Conservation (phyloP, 1,284 basidiomycete genomes). For the Mrakiaceae sp. region DNA sequence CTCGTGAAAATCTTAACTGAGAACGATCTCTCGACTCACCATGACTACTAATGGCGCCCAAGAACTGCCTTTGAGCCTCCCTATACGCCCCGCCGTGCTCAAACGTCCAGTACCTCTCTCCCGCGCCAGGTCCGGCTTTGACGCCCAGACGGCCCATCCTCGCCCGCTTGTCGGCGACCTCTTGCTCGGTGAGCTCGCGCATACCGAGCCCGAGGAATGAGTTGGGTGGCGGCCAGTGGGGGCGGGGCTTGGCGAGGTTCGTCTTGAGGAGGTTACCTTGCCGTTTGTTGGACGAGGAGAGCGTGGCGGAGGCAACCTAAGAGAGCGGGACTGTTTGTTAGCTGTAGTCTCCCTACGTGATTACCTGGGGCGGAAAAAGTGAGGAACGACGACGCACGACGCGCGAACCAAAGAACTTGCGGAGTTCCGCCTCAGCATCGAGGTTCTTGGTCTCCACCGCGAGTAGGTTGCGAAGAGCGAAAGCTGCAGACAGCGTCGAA, state of each 20-base stretch:
- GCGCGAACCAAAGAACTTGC: slow-evolving; percentile 81
- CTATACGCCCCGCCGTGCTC: slow-evolving; percentile 75
- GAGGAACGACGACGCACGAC: slow-evolving; percentile 45
- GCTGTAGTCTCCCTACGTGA: too few species aligned
- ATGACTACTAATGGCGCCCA: slow-evolving; percentile 64
- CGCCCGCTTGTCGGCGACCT: slow-evolving; percentile 40
- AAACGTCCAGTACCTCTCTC: slow-evolving; percentile 74
- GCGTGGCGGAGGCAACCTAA: slow-evolving; percentile 25
- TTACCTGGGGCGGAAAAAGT: background rate
- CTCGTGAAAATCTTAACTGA: background rate
- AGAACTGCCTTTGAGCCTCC: slow-evolving; percentile 64
- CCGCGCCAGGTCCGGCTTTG: slow-evolving; percentile 24
- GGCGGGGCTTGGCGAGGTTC: slow-evolving; percentile 27
- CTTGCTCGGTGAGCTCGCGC: slow-evolving; percentile 46
- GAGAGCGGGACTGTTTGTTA: background rate
- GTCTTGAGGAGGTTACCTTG: slow-evolving; percentile 17
- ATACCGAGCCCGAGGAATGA: slow-evolving; percentile 50
- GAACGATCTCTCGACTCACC: slow-evolving; percentile 40
- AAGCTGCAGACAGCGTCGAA: background rate
- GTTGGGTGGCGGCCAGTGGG: slow-evolving; percentile 36
- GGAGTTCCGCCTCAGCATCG: slow-evolving; percentile 76
- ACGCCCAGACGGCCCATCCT: slow-evolving; percentile 30
- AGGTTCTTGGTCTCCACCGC: slow-evolving; percentile 64
- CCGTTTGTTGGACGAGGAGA: slow-evolving; percentile 18
- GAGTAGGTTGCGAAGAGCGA: slow-evolving; percentile 43